Evolutionary conservation across 2,329 filamentous ascomycete species (phyloP), one percentile per base, ranked within the genome.

Genomic region (Alternaria burnsii): DNA sequence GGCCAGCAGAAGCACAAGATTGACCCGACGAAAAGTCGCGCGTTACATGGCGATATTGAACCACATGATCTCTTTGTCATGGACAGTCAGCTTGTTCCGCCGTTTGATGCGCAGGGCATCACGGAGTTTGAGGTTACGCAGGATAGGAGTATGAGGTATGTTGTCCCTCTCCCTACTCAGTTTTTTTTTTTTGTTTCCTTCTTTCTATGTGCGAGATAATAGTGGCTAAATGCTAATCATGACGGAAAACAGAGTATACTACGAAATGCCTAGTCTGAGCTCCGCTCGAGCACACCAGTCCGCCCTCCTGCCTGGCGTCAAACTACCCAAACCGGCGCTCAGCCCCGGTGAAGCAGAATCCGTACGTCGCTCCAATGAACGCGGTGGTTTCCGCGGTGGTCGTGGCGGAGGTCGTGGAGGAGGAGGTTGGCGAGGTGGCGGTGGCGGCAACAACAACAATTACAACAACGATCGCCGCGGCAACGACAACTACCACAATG

Each of bases 21-120:
- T 47, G 89, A 97, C 68, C 88, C 92, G 36, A 86, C 87, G 53
- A 83, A 88, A 22, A 96, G 90, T 63, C 89, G 90, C 63, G 93
- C 93, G 3, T 81, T 99, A 3, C 87, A 91, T 4, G 95, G 95
- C 34, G 88, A 86, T 52, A 87, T 97, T 24, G 89, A 90, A 74
- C 96, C 95, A 71, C 90, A 95, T 62, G 89, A 91, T 6, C 85
- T 88, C 2, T 97, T 97, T 77, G 86, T 97, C 12, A 93, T 95
- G 2, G 93, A 97, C 70, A 90, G 91, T 52, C 87, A 89, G 30
- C 82, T 98, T n/a, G 81, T 86, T 6, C 97, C 93, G 69, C 92
- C 94, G 0, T 83, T 97, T 28, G 86, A 90, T 58, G 85, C 87
- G 41, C 87, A 88, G 14, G 69, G 68, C 24, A 62, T 71, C 5